These are phyloP conservation scores for Macadamia integrifolia DNA, from an alignment of 164 flowering plant genomes.

Conservation along the genomic window DNA sequence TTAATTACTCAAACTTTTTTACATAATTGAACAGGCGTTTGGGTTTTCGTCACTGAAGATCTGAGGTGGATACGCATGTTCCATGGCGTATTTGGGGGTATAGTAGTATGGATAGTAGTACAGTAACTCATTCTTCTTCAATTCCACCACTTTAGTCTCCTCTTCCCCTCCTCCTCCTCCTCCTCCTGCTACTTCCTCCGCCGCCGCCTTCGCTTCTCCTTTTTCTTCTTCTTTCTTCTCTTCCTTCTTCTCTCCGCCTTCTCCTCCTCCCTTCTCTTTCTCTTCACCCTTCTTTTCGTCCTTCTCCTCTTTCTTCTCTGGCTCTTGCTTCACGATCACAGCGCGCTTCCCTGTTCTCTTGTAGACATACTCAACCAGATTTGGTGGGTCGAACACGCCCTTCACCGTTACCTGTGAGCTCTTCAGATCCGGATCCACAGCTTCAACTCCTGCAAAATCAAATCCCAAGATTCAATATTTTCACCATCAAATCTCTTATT, in stretches of 20 bases:
- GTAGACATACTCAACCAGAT: conserved; percentile 67
- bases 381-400: conserved; percentile 61
- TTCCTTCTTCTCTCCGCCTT: conserved; percentile 6
- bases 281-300: conserved; percentile 15
- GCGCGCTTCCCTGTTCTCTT: conserved; percentile 78
- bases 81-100: conserved; percentile 22
- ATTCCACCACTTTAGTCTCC: conserved; percentile 30
- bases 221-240: conserved; percentile 2
- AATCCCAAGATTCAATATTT: not conserved
- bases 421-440: conserved; percentile 72
- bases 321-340: conserved; percentile 52
- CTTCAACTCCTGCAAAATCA: conserved; percentile 52
- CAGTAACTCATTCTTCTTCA: conserved; percentile 38
- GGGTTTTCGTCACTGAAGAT: conserved; percentile 56
- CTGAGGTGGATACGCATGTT: conserved; percentile 26
- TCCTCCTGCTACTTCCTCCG: not conserved
- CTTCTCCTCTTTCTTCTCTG: conserved; percentile 38
- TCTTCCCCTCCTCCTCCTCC: conserved; percentile 15
- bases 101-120: conserved; percentile 20
- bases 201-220: conserved; percentile 9
- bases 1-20: not conserved
- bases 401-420: conserved; percentile 67
- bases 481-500: not conserved
- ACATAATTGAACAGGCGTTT: conserved; percentile 46
- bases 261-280: conserved; percentile 15